These are phyloP conservation scores for Solidago caesia DNA, from an alignment of 129 eudicot genomes.

Conservation along the genomic window DNA sequence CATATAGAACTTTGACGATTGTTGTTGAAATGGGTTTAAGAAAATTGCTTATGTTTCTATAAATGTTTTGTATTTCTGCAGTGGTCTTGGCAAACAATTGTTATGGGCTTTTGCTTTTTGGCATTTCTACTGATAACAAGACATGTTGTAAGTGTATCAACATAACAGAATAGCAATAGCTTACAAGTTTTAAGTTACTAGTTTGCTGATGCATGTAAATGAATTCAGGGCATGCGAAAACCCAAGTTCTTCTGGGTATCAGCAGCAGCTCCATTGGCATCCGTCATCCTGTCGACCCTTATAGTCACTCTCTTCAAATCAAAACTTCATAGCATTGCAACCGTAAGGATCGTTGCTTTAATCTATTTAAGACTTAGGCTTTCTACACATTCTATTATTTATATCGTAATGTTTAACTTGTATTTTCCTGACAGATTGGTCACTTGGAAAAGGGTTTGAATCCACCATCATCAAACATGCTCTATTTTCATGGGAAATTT, in stretches of 20 bases:
- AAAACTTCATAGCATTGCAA: conserved; percentile 54
- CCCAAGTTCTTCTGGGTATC: conserved; percentile 93
- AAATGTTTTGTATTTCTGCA: conserved; percentile 35
- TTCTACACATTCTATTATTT: neutral
- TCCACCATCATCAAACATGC: conserved; percentile 95
- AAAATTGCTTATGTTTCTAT: conserved; percentile 6
- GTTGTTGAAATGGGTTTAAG: neutral
- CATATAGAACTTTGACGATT: neutral
- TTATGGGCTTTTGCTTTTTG: conserved; percentile 79
- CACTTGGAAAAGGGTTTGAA: conserved; percentile 81
- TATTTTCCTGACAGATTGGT: conserved; percentile 59
- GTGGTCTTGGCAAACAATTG: conserved; percentile 99
- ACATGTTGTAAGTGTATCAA: conserved; percentile 58
- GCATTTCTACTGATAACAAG: conserved; percentile 61
- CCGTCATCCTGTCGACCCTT: conserved; percentile 82
- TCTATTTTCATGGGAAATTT: conserved; percentile 62
- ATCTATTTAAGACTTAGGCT: neutral
- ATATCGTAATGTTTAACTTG: neutral
- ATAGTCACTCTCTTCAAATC: conserved; percentile 65
- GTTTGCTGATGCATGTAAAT: conserved; percentile 23
- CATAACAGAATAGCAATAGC: neutral
- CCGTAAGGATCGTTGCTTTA: conserved; percentile 44
- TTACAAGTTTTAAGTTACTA: conserved; percentile 5
- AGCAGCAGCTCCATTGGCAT: conserved; percentile 93
- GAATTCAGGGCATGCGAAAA: conserved; percentile 66